A percentile compares a stretch with the other conserved stretches of the same genome.
Conservation (phyloP, 441 rosid genomes). For the Manihot esculenta region DNA sequence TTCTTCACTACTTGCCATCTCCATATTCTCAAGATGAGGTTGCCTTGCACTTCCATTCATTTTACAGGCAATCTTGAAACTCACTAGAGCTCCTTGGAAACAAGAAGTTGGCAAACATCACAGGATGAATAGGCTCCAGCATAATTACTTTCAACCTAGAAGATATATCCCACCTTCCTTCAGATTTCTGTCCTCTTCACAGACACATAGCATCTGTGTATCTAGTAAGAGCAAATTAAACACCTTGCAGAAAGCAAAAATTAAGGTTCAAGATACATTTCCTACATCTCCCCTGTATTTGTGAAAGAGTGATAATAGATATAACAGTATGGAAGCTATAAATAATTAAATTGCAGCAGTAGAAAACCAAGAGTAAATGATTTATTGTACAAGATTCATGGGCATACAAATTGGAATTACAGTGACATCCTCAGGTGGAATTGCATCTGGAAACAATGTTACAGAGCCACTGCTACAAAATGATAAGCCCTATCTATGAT, state of each 20-base stretch:
- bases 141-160: no score
- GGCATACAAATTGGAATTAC: background rate
- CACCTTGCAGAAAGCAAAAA: background rate
- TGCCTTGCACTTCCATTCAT: no score
- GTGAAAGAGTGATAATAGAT: background rate
- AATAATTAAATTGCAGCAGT: no score
- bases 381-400: background rate
- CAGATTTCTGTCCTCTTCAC: no score
- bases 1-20: conserved; percentile 4
- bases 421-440: background rate
- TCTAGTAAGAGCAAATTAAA: no score
- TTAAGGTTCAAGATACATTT: background rate
- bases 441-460: background rate
- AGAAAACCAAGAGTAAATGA: no score
- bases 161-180: no score
- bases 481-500: background rate
- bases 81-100: background rate
- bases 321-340: no score
- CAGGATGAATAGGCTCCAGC: no score
- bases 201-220: no score
- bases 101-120: no score
- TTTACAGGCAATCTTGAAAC: no score
- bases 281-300: background rate
- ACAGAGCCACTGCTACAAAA: background rate
- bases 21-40: background rate